These are phyloP conservation scores for Selaginella moellendorffii DNA, from an alignment of 75 land plant genomes.

Conservation along the genomic window DNA sequence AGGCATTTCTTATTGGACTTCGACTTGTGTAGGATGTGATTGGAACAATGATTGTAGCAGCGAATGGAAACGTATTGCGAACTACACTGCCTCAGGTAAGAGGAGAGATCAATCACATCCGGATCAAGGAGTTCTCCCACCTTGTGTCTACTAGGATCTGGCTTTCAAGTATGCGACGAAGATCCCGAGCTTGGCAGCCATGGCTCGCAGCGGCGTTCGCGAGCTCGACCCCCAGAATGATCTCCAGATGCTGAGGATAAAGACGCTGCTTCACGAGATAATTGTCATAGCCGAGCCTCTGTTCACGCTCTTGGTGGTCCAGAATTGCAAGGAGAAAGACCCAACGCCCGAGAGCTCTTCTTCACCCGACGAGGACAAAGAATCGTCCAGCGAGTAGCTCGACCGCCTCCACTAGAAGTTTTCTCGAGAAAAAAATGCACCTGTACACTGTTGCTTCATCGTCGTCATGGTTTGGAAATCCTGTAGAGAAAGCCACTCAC, in stretches of 20 bases:
- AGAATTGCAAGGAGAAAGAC: slow-evolving; percentile 7
- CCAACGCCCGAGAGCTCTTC: background rate
- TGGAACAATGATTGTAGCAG: slow-evolving; percentile 18
- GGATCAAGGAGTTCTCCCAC: background rate
- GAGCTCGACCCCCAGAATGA: slow-evolving; percentile 29
- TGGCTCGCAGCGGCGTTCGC: slow-evolving; percentile 26
- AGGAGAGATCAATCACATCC: background rate
- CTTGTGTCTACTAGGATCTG: slow-evolving; percentile 9
- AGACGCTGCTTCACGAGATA: slow-evolving; percentile 21
- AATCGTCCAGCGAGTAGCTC: too few relatives aligned
- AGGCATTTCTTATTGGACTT: background rate
- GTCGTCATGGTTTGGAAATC: too few relatives aligned
- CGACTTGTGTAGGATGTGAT: slow-evolving; percentile 16
- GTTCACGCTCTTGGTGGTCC: slow-evolving; percentile 23
- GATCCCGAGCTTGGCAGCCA: slow-evolving; percentile 20
- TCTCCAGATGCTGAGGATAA: slow-evolving; percentile 25
- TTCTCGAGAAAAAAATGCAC: too few relatives aligned
- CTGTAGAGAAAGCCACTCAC: too few relatives aligned
- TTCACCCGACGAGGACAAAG: background rate
- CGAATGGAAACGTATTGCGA: slow-evolving; percentile 19
- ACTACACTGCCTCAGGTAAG: slow-evolving; percentile 22
- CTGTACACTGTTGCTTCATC: too few relatives aligned
- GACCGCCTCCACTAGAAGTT: too few relatives aligned
- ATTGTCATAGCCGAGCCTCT: slow-evolving; percentile 16
- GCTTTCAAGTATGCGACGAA: slow-evolving; percentile 17